Conservation (phyloP, 2,329 filamentous ascomycete genomes). For the Colletotrichum eleusines region DNA sequence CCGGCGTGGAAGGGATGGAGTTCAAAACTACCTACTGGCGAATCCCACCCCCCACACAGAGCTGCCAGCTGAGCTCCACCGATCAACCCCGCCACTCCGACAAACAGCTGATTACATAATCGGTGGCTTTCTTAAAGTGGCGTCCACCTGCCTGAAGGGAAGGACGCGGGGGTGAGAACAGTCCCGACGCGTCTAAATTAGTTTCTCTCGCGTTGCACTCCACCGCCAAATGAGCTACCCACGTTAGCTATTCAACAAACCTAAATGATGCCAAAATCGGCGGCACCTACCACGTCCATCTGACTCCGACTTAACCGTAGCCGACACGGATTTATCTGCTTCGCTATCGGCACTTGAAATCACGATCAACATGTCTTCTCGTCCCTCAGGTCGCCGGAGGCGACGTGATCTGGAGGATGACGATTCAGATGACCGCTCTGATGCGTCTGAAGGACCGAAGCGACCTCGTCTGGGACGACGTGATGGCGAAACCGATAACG, state of each 20-base stretch:
- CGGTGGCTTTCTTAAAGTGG: not conserved
- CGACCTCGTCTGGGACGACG: constrained; percentile 51
- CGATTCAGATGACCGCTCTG: constrained; percentile 48
- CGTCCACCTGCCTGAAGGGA: constrained; percentile 8
- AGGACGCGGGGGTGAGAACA: constrained; percentile 28
- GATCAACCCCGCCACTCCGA: not conserved
- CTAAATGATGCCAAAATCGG: not conserved
- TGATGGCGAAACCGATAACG: constrained; percentile 38
- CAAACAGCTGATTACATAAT: not conserved
- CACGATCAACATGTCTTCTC: constrained; percentile 17
- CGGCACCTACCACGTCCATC: not conserved
- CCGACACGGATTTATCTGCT: not conserved
- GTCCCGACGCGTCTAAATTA: constrained; percentile 34
- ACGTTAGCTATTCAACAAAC: not conserved
- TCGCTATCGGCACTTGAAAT: too few species aligned
- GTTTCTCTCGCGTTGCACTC: constrained; percentile 25
- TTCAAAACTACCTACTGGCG: constrained; percentile 10
- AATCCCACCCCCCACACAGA: not conserved
- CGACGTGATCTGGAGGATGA: constrained; percentile 57
- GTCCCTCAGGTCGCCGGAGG: constrained; percentile 44
- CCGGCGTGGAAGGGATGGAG: constrained; percentile 38
- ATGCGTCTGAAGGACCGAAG: constrained; percentile 50
- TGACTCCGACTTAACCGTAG: not conserved
- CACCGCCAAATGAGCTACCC: not conserved
- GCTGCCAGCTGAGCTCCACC: not conserved